These are phyloP conservation scores for Citrullus colocynthis DNA, from an alignment of 306 rosid species.

Conservation along the genomic window DNA sequence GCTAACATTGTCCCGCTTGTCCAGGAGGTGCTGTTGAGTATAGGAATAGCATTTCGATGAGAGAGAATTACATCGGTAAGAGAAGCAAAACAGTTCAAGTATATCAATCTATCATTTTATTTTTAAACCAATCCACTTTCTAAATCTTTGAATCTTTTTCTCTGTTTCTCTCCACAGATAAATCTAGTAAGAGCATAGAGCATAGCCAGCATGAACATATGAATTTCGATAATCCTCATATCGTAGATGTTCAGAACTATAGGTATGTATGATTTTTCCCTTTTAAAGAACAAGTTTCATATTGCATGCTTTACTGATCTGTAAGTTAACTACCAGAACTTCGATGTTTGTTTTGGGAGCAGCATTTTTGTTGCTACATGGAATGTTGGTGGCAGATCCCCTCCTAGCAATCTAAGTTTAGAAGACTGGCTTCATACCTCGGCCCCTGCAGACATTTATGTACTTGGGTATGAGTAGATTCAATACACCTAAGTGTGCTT, in stretches of 20 bases:
- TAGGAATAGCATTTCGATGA: constrained; percentile 74
- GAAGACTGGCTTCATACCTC: constrained; percentile 94
- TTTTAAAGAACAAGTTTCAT: constrained; percentile 1
- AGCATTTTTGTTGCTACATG: constrained; percentile 93
- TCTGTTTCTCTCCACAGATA: constrained; percentile 45
- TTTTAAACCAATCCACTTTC: not conserved
- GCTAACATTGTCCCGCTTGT: constrained; percentile 7
- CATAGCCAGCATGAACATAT: constrained; percentile 57
- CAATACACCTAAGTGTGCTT: not conserved
- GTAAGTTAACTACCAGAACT: constrained; percentile 9
- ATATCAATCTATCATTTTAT: not conserved
- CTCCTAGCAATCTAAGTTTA: constrained; percentile 66
- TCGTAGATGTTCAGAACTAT: constrained; percentile 84
- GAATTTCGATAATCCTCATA: constrained; percentile 94
- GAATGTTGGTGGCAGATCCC: constrained; percentile 98
- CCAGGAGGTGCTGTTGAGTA: constrained; percentile 61
- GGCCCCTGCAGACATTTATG: constrained; percentile 89
- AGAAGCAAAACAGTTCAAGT: constrained; percentile 74
- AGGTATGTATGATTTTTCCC: constrained; percentile 27
- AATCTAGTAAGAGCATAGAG: constrained; percentile 49
- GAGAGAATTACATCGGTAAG: constrained; percentile 61
- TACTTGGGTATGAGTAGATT: constrained; percentile 69
- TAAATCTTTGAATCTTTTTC: not conserved
- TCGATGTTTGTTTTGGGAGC: constrained; percentile 10
- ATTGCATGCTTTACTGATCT: not conserved